phyloP scores from a whole-genome alignment of 179 eudicot species.

The Silene vulgaris region DNA sequence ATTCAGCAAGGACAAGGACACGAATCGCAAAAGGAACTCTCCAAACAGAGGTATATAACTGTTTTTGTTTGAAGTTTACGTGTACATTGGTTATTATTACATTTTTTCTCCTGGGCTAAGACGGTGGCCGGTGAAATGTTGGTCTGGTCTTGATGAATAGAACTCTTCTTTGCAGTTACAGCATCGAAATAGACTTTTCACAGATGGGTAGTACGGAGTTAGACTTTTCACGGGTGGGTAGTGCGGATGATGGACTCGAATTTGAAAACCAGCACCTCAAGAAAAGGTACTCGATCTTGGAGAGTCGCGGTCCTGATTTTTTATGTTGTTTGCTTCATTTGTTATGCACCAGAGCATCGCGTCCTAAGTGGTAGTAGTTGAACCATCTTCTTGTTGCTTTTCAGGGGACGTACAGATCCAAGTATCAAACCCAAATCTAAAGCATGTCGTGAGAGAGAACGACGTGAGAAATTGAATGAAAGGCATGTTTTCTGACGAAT shows the following conservation, averaged over 20 bases:
- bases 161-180: constrained; percentile 30
- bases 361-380: neutral
- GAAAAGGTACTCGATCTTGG: constrained; percentile 27
- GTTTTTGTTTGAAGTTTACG: neutral
- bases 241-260: constrained; percentile 27
- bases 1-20: constrained; percentile 21
- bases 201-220: constrained; percentile 28
- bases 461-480: constrained; percentile 79
- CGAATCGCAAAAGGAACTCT: constrained; percentile 27
- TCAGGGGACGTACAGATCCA: constrained; percentile 55
- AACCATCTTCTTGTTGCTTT: constrained; percentile 21
- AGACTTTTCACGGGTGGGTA: constrained; percentile 32
- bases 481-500: constrained; percentile 39
- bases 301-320: neutral
- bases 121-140: neutral
- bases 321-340: neutral
- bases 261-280: constrained; percentile 26
- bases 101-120: neutral
- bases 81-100: neutral
- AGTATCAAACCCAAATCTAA: constrained; percentile 47
- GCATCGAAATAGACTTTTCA: constrained; percentile 37
- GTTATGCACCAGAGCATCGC: neutral
- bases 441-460: constrained; percentile 81
- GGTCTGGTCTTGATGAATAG: neutral
- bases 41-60: constrained; percentile 27